phyloP scores from a whole-genome alignment of 2,329 filamentous ascomycete genomes.

The Whalleya microplaca region DNA sequence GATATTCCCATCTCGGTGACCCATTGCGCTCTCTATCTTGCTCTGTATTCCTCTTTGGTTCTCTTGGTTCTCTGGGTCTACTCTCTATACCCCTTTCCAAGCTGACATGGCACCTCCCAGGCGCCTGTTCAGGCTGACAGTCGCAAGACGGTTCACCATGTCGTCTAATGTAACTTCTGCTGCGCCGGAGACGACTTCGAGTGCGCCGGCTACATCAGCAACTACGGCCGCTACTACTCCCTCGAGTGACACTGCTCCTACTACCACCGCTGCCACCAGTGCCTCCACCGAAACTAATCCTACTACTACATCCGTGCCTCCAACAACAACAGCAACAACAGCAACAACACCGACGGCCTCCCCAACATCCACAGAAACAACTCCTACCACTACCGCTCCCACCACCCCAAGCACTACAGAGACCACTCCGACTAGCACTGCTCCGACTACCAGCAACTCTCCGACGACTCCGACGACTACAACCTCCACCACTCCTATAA shows the following conservation, averaged over 20 bases:
- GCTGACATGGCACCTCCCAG: constrained; percentile 43
- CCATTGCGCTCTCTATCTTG: not conserved
- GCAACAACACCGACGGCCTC: constrained; percentile 8
- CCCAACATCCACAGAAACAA: constrained; percentile 16
- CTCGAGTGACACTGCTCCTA: too few species aligned
- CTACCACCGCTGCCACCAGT: constrained; percentile 14
- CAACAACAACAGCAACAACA: constrained; percentile 8
- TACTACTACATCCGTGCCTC: constrained; percentile 20
- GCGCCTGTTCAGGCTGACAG: constrained; percentile 29
- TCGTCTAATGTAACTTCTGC: constrained; percentile 33
- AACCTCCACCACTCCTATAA: constrained; percentile 11
- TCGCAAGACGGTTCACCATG: constrained; percentile 38
- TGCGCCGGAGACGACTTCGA: constrained; percentile 15
- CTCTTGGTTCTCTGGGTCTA: not conserved
- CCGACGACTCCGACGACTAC: constrained; percentile 8
- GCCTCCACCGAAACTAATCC: constrained; percentile 15
- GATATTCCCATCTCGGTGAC: constrained; percentile 15
- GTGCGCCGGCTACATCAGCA: constrained; percentile 8
- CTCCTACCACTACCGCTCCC: constrained; percentile 13
- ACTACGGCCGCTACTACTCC: constrained; percentile 3
- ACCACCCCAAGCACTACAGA: constrained; percentile 14
- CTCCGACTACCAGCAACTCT: constrained; percentile 8
- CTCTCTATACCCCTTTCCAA: constrained; percentile 8
- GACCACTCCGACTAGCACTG: constrained; percentile 20
- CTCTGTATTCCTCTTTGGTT: constrained; percentile 31